Evolutionary conservation across 768 basidiomycete species (phyloP), one percentile per base, ranked within the genome.

Genomic region (Kwoniella newhampshirensis): DNA sequence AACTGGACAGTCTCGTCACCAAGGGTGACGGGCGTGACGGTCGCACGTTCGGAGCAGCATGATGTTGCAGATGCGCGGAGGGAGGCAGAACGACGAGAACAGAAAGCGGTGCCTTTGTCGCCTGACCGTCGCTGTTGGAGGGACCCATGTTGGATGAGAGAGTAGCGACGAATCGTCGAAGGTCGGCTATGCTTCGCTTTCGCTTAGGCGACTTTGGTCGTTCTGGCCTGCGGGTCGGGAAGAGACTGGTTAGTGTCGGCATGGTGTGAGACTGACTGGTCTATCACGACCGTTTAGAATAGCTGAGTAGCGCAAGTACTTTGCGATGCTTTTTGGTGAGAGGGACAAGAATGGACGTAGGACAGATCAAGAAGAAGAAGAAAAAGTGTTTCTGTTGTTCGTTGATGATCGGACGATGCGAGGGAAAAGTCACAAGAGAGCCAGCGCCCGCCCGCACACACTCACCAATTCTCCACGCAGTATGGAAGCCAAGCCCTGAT

Each of bases 11-110:
- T 6, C 67, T 54, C 4, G 45, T 46, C 5, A 30, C 27, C 6
- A 71, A 35, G 6, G 59, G 64, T 27, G 56, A 30, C 54, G 70
- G 46, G 58, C 54, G 13, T 30, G 11, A 3, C 48, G 30, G 23
- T 23, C 52, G 30, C 17, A 32, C 52, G 30, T 52, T 47, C 12
- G 67, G 64, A 4, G 57, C 17, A 5, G 51, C 52, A 9, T 63
- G 30, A 11, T 57, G 54, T 20, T 51, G 56, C n/a, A 55, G 23
- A 37, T 70, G 66, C 8, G 65, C 65, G 4, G 63, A 41, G 8
- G 63, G 11, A 17, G 68, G 68, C 9, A 70, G 58, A 15, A 70
- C 50, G 32, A 70, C 65, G 32, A 67, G 51, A 9, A 70, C 36
- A 27, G 60, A 62, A 53, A 49, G 7, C 47, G 57, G 17, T 27